These are phyloP conservation scores for Fusarium secorum DNA, from an alignment of 2,329 filamentous ascomycete genomes.

Conservation along the genomic window DNA sequence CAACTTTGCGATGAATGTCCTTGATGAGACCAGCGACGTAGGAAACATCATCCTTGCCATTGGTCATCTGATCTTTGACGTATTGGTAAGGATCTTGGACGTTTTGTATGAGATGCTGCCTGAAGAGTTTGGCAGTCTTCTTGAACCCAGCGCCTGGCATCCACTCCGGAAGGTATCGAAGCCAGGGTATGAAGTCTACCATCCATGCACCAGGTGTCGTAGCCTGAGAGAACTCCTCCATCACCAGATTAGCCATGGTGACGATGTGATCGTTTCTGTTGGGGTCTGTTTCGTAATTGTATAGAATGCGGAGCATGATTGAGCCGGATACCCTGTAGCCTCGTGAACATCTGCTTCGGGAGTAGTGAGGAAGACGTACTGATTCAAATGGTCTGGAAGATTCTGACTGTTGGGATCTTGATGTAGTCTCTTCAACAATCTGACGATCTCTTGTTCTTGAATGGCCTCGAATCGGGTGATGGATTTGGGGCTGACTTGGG, in stretches of 20 bases:
- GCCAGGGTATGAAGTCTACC: constrained; percentile 6
- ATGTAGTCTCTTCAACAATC: background rate
- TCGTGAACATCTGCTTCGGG: background rate
- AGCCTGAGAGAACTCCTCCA: constrained; percentile 17
- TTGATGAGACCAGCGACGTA: constrained; percentile 7
- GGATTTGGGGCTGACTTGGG: constrained; percentile 14
- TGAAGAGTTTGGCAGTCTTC: background rate
- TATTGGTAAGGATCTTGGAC: constrained; percentile 1
- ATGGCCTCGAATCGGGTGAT: constrained; percentile 1
- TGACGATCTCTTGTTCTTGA: background rate
- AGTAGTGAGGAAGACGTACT: background rate
- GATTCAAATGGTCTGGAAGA: background rate
- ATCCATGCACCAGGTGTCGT: constrained; percentile 7
- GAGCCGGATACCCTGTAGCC: background rate
- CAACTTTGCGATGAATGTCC: background rate
- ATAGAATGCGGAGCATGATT: constrained; percentile 15
- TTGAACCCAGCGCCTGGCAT: constrained; percentile 3
- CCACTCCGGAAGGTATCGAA: background rate
- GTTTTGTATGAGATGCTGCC: background rate
- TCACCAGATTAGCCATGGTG: constrained; percentile 3
- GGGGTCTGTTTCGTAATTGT: constrained; percentile 5
- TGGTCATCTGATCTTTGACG: background rate
- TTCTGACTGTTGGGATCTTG: background rate
- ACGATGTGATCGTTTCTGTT: background rate
- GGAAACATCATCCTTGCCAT: background rate